phyloP scores from a whole-genome alignment of 768 basidiomycete genomes.

The Serendipita vermifera region DNA sequence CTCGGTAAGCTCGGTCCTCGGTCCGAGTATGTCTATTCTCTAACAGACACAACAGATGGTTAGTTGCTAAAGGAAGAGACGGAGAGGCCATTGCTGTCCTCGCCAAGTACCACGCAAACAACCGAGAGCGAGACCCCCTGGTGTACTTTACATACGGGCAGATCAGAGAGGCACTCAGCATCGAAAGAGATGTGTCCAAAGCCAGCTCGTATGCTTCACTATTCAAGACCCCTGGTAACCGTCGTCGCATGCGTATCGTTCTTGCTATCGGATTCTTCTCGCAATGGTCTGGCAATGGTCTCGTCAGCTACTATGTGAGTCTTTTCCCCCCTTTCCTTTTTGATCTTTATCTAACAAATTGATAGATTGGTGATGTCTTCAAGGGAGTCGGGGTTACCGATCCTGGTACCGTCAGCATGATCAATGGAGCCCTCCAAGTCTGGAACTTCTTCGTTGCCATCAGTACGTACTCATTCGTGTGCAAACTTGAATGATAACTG shows the following conservation, averaged over 20 bases:
- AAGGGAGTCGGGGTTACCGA: conserved; percentile 47
- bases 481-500: background rate
- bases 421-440: conserved; percentile 51
- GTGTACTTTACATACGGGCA: conserved; percentile 21
- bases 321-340: conserved; percentile 21
- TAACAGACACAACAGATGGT: conserved; percentile 32
- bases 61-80: conserved; percentile 48
- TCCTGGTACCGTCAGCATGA: conserved; percentile 41
- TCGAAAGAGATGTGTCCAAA: conserved; percentile 43
- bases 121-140: background rate
- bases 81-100: conserved; percentile 47
- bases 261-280: conserved; percentile 55
- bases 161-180: conserved; percentile 51
- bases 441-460: conserved; percentile 51
- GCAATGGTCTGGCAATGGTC: conserved; percentile 41
- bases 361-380: conserved; percentile 59
- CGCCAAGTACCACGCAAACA: conserved; percentile 56
- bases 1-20: conserved; percentile 7
- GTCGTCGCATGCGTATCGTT: conserved; percentile 53
- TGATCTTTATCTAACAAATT: conserved; percentile 58
- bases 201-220: conserved; percentile 40
- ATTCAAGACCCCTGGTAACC: conserved; percentile 52
- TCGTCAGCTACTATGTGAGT: conserved; percentile 11
- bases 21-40: too few species aligned
- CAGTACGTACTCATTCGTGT: background rate